Conservation (phyloP, 2,329 filamentous ascomycete species). For the Penicillium sp. region DNA sequence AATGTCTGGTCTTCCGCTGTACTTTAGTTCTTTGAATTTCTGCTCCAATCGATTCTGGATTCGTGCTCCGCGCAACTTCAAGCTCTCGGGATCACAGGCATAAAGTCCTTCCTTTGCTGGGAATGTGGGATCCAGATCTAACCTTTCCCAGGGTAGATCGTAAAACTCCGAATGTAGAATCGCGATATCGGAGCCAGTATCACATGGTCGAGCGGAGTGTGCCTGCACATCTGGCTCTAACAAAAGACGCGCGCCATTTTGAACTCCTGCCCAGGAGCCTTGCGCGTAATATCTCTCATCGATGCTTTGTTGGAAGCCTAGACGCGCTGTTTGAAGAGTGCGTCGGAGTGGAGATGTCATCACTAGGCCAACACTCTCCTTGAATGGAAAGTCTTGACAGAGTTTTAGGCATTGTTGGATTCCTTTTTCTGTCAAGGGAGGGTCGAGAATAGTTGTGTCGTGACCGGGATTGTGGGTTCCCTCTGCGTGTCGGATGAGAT, state of each 20-base stretch:
- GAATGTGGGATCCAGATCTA: slow-evolving; percentile 7
- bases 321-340: not conserved
- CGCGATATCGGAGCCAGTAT: slow-evolving; percentile 12
- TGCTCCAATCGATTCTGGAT: not conserved
- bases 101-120: slow-evolving; percentile 11
- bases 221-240: slow-evolving; percentile 14
- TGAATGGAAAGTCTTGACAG: not conserved
- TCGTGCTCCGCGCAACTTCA: slow-evolving; percentile 1
- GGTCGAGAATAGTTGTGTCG: not conserved
- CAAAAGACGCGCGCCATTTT: slow-evolving; percentile 3
- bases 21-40: slow-evolving; percentile 6
- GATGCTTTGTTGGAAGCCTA: slow-evolving; percentile 9
- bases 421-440: not conserved
- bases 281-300: not conserved
- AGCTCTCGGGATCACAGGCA: not conserved
- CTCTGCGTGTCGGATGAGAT: slow-evolving; percentile 1
- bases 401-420: not conserved
- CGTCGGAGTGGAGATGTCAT: slow-evolving; percentile 1
- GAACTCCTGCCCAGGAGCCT: not conserved
- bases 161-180: slow-evolving; percentile 13
- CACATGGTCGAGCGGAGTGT: slow-evolving; percentile 17
- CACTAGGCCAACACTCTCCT: not conserved
- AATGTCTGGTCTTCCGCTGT: slow-evolving; percentile 9
- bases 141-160: slow-evolving; percentile 9
- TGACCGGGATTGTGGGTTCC: not conserved